Conservation (phyloP, 140 eudicot genomes). For the Ambrosia hybrid region DNA sequence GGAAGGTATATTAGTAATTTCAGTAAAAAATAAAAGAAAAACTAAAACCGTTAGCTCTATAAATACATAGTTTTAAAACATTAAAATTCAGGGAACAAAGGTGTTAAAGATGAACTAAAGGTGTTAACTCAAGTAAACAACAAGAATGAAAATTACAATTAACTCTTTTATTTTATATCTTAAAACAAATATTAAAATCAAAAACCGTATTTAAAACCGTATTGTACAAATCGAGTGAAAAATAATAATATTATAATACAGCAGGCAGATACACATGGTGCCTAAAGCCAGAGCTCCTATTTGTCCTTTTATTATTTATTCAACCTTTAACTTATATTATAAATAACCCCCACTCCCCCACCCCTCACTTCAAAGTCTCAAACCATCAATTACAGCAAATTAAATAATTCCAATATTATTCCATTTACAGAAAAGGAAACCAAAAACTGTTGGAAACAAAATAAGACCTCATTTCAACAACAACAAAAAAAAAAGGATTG, state of each 20-base stretch:
- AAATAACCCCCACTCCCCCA: constrained; percentile 20
- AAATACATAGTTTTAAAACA: too few species aligned
- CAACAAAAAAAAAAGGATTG: constrained; percentile 16
- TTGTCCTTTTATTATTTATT: constrained; percentile 23
- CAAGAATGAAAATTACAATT: too few species aligned
- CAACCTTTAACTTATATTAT: constrained; percentile 29
- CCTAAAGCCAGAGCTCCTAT: constrained; percentile 25
- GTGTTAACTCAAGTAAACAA: too few species aligned
- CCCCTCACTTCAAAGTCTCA: neutral
- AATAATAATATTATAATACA: neutral
- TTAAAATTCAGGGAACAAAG: too few species aligned
- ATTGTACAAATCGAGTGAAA: neutral
- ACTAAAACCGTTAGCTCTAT: too few species aligned
- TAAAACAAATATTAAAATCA: neutral
- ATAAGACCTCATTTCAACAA: constrained; percentile 21
- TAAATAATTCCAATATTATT: constrained; percentile 3
- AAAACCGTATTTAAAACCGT: neutral
- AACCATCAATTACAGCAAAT: constrained; percentile 19
- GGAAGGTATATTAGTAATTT: too few species aligned
- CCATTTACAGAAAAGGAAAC: constrained; percentile 29
- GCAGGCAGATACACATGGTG: constrained; percentile 12
- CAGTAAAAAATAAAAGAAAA: too few species aligned
- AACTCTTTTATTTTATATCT: too few species aligned
- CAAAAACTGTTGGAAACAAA: constrained; percentile 17
- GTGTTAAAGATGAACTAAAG: too few species aligned